Evolutionary conservation across 139 green algal species (phyloP).

Genomic region (Chlorella sp.): DNA sequence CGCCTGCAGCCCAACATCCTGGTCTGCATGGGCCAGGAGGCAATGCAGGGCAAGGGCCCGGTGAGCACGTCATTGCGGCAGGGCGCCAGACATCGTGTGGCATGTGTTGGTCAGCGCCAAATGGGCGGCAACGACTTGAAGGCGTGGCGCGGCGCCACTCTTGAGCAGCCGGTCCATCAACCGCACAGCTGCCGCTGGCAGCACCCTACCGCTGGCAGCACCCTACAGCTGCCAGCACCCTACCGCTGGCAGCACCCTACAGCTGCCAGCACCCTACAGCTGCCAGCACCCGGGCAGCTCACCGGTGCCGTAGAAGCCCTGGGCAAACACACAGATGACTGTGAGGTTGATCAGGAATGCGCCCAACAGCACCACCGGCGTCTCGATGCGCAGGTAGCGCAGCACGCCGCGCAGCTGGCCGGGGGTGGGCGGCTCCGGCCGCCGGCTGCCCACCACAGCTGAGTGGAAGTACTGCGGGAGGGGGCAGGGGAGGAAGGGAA

Average conservation of each 20-base stretch:
- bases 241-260: too few species aligned
- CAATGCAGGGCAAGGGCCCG: too few species aligned
- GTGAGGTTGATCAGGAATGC: constrained; percentile 54
- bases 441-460: neutral
- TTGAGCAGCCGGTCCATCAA: too few species aligned
- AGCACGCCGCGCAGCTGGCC: constrained; percentile 29
- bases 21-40: constrained; percentile 23
- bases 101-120: too few species aligned
- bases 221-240: too few species aligned
- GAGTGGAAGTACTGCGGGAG: neutral
- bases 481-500: neutral
- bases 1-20: constrained; percentile 47
- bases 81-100: too few species aligned
- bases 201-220: too few species aligned
- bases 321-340: constrained; percentile 49
- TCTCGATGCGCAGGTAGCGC: constrained; percentile 56
- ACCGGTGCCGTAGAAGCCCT: constrained; percentile 37
- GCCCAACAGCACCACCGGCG: constrained; percentile 40
- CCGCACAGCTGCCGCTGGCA: too few species aligned
- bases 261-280: too few species aligned
- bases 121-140: too few species aligned
- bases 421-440: constrained; percentile 2
- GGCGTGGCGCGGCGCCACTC: too few species aligned
- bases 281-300: neutral
- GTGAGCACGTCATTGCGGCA: too few species aligned